Base-by-base conservation (phyloP, 1,139 yeast genomes). In the Lodderomyces pseudojiufengensis region DNA sequence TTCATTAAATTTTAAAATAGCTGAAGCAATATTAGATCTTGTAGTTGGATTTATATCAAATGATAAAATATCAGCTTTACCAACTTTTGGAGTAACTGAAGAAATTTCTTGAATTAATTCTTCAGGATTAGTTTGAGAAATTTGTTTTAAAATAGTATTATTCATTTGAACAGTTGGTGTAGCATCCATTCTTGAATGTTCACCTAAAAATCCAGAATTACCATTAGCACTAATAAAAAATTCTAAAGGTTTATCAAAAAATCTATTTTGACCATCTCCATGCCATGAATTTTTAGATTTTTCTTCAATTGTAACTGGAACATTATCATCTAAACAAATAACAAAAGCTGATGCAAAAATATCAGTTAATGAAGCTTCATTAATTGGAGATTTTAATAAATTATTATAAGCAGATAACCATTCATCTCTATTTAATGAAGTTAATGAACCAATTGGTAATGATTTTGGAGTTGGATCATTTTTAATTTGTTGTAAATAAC, bases 181-280 rank as follows among this genome's bases (percentile, higher is more conserved):
- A 45, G 97, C 98, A 61, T 92, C 98, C 97, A 92, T 92, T 72
- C 78, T 84, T 24, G 97, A 87, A 67, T 92, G 98, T 65, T 92
- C 98, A 44, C 95, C 97, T 56, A 88, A 66, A 69, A 88, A 90
- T 1, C 97, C 97, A 14, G 96, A 85, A 48, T 80, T 73, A 44
- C 95, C 96, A 59, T 87, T 88, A 46, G 80, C 82, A 45, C 84
- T 69, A 39, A 92, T 78, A 47, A 88, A 76, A 57, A 86, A 83
- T 66, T 92, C 95, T 47, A 85, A 67, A 5, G 97, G 95, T 70
- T 92, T 92, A 69, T 92, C 97, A 61, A 76, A 90, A 70, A 76
- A 92, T 55, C 98, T 76, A 70, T 92, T 92, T 54, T 71, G 65
- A 40, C 97, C 97, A 61, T 87, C 80, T 21, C 97, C 97, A 64